These are phyloP conservation scores for Trichocomaceae sp. DNA, from an alignment of 2,329 filamentous ascomycete genomes.

Conservation along the genomic window DNA sequence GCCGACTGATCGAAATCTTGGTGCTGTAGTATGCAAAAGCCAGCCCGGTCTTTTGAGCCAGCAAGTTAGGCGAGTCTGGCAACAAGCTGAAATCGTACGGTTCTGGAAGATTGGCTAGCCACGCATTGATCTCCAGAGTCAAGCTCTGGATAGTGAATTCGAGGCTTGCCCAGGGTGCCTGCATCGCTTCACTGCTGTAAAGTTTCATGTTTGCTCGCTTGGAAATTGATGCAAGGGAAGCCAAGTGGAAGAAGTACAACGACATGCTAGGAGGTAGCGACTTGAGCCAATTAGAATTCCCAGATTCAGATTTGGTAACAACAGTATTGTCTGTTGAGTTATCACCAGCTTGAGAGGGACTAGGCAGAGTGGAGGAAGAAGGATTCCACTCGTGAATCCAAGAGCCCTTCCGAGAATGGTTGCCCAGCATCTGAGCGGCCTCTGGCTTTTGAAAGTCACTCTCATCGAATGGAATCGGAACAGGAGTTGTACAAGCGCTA, in stretches of 20 bases:
- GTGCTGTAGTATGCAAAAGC: constrained; percentile 40
- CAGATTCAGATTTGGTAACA: constrained; percentile 17
- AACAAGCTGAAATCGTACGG: constrained; percentile 32
- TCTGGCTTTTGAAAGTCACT: constrained; percentile 32
- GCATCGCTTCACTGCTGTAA: constrained; percentile 33
- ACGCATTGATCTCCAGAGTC: constrained; percentile 33
- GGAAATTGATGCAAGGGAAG: constrained; percentile 31
- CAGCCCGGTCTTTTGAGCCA: constrained; percentile 33
- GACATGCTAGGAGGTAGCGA: constrained; percentile 32
- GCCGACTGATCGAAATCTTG: constrained; percentile 38
- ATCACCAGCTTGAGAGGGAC: constrained; percentile 12
- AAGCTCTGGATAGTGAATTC: constrained; percentile 34
- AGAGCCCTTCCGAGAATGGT: constrained; percentile 18
- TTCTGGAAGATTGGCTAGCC: constrained; percentile 34
- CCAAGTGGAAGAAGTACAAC: constrained; percentile 36
- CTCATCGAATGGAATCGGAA: constrained; percentile 38
- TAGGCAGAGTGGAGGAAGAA: constrained; percentile 19
- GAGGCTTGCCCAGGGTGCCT: constrained; percentile 32
- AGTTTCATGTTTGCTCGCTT: constrained; percentile 34
- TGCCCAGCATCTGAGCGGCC: constrained; percentile 24
- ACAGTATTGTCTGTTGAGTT: constrained; percentile 18
- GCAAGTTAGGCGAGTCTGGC: constrained; percentile 29
- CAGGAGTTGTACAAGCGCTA: constrained; percentile 35
- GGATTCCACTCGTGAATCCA: constrained; percentile 20
- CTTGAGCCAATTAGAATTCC: constrained; percentile 29